These are phyloP conservation scores for Sistotremastrum niveocremeum DNA, from an alignment of 768 basidiomycete genomes.

Conservation along the genomic window DNA sequence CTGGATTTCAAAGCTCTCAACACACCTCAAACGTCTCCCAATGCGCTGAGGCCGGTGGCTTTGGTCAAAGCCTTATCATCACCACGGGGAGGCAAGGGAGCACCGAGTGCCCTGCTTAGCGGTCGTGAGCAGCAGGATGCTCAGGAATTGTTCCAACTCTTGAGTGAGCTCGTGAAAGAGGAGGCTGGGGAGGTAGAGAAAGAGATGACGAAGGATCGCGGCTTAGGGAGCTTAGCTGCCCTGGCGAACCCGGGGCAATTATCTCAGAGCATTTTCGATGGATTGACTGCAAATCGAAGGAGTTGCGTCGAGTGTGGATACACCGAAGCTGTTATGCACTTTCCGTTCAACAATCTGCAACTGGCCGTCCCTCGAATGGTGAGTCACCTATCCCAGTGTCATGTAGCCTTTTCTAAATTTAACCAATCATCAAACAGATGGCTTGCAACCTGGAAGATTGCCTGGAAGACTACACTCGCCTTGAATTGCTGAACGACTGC, in stretches of 20 bases:
- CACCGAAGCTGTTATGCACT: conserved; percentile 89
- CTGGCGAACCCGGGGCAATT: conserved; percentile 21
- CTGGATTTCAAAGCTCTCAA: conserved; percentile 39
- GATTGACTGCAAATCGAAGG: conserved; percentile 78
- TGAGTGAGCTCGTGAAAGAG: conserved; percentile 80
- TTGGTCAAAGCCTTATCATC: conserved; percentile 59
- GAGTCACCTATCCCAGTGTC: conserved; percentile 13
- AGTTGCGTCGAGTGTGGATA: conserved; percentile 86
- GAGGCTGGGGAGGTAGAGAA: conserved; percentile 64
- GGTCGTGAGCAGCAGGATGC: conserved; percentile 96
- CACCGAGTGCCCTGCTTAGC: conserved; percentile 51
- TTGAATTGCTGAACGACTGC: conserved; percentile 84
- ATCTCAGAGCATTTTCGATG: conserved; percentile 72
- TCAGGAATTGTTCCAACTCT: conserved; percentile 91
- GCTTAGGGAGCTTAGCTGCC: conserved; percentile 44
- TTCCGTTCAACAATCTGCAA: conserved; percentile 77
- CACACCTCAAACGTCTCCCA: conserved; percentile 39
- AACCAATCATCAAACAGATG: conserved; percentile 25
- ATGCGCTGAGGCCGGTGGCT: conserved; percentile 54
- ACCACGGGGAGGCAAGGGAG: conserved; percentile 34
- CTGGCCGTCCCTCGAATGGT: conserved; percentile 53
- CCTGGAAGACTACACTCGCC: conserved; percentile 74
- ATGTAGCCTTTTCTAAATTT: not conserved
- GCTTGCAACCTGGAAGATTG: conserved; percentile 69
- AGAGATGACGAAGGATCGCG: conserved; percentile 58